A percentile compares a stretch with the other conserved stretches of the same genome.
phyloP scores from a whole-genome alignment of 495 filamentous ascomycete genomes.

The Amphirosellinia nigrospora region DNA sequence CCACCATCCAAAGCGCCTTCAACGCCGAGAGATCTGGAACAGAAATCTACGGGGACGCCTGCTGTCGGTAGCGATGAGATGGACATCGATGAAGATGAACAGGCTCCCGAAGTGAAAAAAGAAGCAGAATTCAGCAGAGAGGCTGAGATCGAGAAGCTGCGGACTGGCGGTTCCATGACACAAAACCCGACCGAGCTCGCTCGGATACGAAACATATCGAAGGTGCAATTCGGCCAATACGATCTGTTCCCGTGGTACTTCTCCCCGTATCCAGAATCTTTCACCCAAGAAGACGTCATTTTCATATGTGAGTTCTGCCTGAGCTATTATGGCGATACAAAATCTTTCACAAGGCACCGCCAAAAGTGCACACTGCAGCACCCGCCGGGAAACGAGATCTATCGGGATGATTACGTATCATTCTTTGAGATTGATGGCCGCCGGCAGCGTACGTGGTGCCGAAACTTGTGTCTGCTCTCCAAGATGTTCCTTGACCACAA shows the following conservation, averaged over 20 bases:
- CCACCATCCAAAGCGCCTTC: slow-evolving; percentile 45
- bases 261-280: slow-evolving; percentile 90
- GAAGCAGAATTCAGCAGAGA: slow-evolving; percentile 73
- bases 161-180: slow-evolving; percentile 95
- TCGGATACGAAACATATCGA: slow-evolving; percentile 89
- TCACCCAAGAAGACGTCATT: slow-evolving; percentile 83
- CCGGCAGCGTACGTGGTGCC: slow-evolving; percentile 95
- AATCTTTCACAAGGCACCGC: slow-evolving; percentile 83
- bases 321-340: slow-evolving; percentile 80
- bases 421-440: slow-evolving; percentile 98
- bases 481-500: slow-evolving; percentile 99
- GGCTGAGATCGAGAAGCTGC: slow-evolving; percentile 94
- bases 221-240: slow-evolving; percentile 89
- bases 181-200: slow-evolving; percentile 98
- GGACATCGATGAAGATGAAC: slow-evolving; percentile 53
- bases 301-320: slow-evolving; percentile 99
- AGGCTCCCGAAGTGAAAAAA: slow-evolving; percentile 47
- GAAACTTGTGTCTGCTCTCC: slow-evolving; percentile 89
- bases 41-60: slow-evolving; percentile 47
- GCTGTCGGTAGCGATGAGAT: slow-evolving; percentile 55
- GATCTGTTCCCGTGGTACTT: slow-evolving; percentile 99
- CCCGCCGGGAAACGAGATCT: slow-evolving; percentile 97
- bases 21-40: slow-evolving; percentile 44
- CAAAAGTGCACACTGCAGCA: slow-evolving; percentile 90
- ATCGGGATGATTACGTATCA: slow-evolving; percentile 89